Conservation (phyloP, 2,329 filamentous ascomycete genomes). For the Cladophialophora immunda region DNA sequence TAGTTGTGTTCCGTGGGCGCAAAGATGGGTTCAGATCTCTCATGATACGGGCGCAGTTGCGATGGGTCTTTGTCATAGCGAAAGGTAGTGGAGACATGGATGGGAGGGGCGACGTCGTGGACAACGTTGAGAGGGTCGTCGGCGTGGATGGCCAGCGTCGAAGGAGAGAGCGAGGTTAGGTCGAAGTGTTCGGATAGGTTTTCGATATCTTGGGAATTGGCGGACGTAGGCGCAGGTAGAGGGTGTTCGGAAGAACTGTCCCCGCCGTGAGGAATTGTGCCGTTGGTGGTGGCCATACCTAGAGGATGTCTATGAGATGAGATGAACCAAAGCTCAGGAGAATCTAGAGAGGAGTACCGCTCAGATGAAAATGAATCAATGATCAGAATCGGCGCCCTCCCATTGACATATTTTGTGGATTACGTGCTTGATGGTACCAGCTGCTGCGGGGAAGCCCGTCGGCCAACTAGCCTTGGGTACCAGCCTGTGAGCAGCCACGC, state of each 20-base stretch:
- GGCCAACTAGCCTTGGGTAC: background rate
- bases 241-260: background rate
- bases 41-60: conserved; percentile 62
- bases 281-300: background rate
- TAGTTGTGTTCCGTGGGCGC: conserved; percentile 71
- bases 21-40: conserved; percentile 52
- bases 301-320: background rate
- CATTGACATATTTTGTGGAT: conserved; percentile 5
- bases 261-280: background rate
- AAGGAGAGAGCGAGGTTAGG: conserved; percentile 50
- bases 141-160: conserved; percentile 80
- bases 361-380: background rate
- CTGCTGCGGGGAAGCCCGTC: background rate
- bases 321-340: background rate
- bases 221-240: background rate
- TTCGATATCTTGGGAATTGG: conserved; percentile 17
- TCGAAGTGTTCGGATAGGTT: conserved; percentile 22
- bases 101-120: conserved; percentile 82
- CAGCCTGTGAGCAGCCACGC: no score
- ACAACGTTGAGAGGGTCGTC: conserved; percentile 79
- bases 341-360: background rate
- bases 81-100: conserved; percentile 93
- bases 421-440: background rate
- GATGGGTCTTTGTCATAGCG: conserved; percentile 78
- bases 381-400: background rate